A percentile compares a stretch with the other conserved stretches of the same genome.
Conservation (phyloP, 345 rosid genomes). For the Adansonia digitata region DNA sequence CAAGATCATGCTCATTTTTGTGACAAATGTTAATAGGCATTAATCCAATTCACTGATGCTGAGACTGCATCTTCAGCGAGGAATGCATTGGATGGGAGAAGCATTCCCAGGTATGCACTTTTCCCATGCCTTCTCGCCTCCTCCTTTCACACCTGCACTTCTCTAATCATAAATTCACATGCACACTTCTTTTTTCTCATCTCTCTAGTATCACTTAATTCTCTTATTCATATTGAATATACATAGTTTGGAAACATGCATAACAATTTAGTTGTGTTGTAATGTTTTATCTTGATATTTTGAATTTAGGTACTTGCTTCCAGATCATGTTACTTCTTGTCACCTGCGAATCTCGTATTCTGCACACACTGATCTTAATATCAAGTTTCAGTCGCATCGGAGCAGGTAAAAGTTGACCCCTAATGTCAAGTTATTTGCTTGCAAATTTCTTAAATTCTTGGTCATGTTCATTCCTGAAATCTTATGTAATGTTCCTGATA, state of each 20-base stretch:
- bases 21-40: constrained; percentile 49
- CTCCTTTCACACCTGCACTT: no score
- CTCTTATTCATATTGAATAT: not conserved
- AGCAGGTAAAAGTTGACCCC: constrained; percentile 40
- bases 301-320: constrained; percentile 24
- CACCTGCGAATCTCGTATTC: no score
- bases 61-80: constrained; percentile 86
- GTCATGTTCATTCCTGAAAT: constrained; percentile 11
- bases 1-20: constrained; percentile 11
- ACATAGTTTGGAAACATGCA: not conserved
- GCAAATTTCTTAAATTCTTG: constrained; percentile 3
- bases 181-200: not conserved
- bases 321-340: no score
- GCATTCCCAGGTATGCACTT: constrained; percentile 69
- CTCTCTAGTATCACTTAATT: not conserved
- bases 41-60: constrained; percentile 86
- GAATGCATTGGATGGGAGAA: constrained; percentile 85
- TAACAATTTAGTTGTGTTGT: not conserved
- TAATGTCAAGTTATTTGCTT: no score
- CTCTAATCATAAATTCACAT: no score
- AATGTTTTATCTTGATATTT: constrained; percentile 6
- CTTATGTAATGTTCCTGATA: not conserved
- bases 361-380: no score
- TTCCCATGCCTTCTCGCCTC: constrained; percentile 10
- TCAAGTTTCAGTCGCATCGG: constrained; percentile 65